A percentile compares a stretch with the other conserved stretches of the same genome.
phyloP scores from a whole-genome alignment of 73 alveolate species.

The Paramecium primaurelia region DNA sequence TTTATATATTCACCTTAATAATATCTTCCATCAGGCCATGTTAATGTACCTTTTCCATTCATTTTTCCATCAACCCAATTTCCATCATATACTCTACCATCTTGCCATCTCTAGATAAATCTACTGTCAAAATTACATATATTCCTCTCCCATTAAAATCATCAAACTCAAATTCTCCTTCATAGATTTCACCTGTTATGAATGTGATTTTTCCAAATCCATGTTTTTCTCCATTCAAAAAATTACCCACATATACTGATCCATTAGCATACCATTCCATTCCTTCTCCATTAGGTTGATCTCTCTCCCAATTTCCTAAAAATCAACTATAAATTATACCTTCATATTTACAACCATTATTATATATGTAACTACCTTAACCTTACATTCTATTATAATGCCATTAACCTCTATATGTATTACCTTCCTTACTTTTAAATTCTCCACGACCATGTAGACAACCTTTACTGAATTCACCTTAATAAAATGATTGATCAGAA shows the following conservation, averaged over 20 bases:
- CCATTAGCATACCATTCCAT: conserved; percentile 2
- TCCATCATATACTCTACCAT: conserved; percentile 72
- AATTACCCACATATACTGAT: conserved; percentile 19
- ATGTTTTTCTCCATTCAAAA: not conserved
- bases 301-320: not conserved
- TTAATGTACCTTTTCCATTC: conserved; percentile 72
- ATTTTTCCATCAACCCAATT: conserved; percentile 66
- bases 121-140: conserved; percentile 13
- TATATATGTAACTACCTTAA: conserved; percentile 44
- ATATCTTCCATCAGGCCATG: conserved; percentile 70
- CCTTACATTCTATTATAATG: conserved; percentile 69
- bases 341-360: conserved; percentile 28
- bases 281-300: conserved; percentile 11
- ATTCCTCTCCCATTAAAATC: conserved; percentile 6
- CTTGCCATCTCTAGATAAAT: conserved; percentile 64
- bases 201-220: conserved; percentile 24
- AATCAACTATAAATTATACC: not conserved
- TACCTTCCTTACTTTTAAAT: conserved; percentile 61
- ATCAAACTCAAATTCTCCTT: conserved; percentile 21
- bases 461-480: conserved; percentile 69
- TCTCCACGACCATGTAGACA: conserved; percentile 69
- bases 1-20: conserved; percentile 67
- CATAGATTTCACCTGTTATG: not conserved
- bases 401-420: conserved; percentile 75
- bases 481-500: conserved; percentile 64